Conservation (phyloP, 306 rosid genomes). For the Dalbergia cochinchinensis region DNA sequence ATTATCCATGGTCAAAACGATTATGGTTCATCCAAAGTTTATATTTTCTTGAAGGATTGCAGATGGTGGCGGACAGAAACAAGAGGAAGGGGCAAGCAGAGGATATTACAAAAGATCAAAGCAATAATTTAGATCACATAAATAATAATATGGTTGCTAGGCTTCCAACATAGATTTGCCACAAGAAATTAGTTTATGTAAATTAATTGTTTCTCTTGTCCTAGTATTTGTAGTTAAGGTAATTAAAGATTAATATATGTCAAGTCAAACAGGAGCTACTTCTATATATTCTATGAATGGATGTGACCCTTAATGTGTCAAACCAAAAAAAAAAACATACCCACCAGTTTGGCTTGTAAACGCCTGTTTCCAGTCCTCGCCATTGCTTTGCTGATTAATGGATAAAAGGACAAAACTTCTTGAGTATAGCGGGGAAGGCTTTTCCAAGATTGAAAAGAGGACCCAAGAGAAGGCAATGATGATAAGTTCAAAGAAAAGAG, state of each 20-base stretch:
- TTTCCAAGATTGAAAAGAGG: conserved; percentile 38
- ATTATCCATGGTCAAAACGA: not conserved
- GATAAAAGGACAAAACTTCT: not conserved
- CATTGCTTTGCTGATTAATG: conserved; percentile 54
- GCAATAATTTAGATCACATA: not conserved
- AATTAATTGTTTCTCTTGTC: conserved; percentile 32
- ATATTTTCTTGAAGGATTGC: not conserved
- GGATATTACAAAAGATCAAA: not conserved
- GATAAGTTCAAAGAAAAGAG: not conserved
- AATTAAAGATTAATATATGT: not conserved
- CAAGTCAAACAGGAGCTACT: not conserved
- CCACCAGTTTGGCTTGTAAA: conserved; percentile 95
- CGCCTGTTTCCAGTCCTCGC: conserved; percentile 75
- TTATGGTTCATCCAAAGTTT: not conserved
- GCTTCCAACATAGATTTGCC: not conserved
- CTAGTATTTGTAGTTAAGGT: not conserved
- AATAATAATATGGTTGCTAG: not conserved
- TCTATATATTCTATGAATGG: not conserved
- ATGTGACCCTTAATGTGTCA: not conserved
- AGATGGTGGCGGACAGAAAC: no score
- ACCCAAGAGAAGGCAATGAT: conserved; percentile 16
- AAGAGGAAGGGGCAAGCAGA: not conserved
- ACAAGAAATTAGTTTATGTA: not conserved
- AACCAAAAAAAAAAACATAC: conserved; percentile 54
- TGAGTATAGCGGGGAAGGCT: not conserved